phyloP scores from a whole-genome alignment of 306 rosid genomes.

The Dryas octopetala region DNA sequence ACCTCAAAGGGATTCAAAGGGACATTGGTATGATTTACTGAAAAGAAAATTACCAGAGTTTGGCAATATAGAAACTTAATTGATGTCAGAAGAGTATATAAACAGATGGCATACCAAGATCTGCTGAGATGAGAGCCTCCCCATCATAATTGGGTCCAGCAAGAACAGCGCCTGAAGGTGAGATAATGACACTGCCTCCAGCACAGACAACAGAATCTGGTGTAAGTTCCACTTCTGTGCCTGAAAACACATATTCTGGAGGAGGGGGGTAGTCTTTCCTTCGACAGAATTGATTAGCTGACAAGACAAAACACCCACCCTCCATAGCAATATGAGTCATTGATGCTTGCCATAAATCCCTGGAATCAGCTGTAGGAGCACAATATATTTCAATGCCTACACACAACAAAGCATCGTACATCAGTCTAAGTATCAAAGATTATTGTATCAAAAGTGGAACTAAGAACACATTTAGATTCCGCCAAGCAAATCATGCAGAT shows the following conservation, averaged over 20 bases:
- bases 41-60: neutral
- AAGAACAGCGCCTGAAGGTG: slow-evolving; percentile 81
- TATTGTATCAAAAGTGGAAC: neutral
- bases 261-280: slow-evolving; percentile 88
- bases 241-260: slow-evolving; percentile 75
- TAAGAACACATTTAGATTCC: neutral
- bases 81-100: neutral
- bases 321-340: slow-evolving; percentile 89
- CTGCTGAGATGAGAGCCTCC: slow-evolving; percentile 87
- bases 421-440: slow-evolving; percentile 9
- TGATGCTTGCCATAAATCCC: slow-evolving; percentile 84
- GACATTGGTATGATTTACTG: neutral
- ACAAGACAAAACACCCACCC: slow-evolving; percentile 94
- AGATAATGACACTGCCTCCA: slow-evolving; percentile 91
- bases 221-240: slow-evolving; percentile 60
- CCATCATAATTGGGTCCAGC: slow-evolving; percentile 95
- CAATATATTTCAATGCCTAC: slow-evolving; percentile 91
- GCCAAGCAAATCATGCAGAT: neutral
- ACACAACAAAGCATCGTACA: slow-evolving; percentile 13
- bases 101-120: slow-evolving; percentile 59
- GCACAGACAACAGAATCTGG: slow-evolving; percentile 91
- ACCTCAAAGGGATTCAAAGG: neutral
- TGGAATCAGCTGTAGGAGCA: slow-evolving; percentile 90
- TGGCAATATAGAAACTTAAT: neutral
- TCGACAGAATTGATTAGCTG: slow-evolving; percentile 88